Evolutionary conservation across 2,329 filamentous ascomycete genomes (phyloP).

Genomic region (Cladosporium oxysporum): DNA sequence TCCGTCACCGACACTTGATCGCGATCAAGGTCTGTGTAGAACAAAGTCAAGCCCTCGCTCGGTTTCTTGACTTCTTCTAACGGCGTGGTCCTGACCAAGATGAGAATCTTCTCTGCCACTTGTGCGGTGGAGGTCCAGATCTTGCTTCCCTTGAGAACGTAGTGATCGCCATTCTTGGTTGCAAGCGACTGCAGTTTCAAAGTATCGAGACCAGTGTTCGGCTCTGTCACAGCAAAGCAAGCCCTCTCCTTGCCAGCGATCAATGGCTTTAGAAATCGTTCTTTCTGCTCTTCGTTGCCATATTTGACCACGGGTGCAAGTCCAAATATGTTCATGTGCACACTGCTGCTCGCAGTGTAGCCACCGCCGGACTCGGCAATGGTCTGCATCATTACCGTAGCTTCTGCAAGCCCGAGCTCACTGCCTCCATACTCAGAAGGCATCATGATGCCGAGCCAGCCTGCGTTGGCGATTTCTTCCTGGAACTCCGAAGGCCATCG

Average conservation of each 20-base stretch:
- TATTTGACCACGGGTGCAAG: conserved; percentile 50
- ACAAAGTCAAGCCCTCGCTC: conserved; percentile 47
- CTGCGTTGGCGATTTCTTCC: conserved; percentile 42
- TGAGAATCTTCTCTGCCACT: conserved; percentile 46
- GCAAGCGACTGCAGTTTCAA: conserved; percentile 44
- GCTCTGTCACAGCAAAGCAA: conserved; percentile 48
- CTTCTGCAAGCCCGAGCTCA: conserved; percentile 46
- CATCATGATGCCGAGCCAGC: conserved; percentile 51
- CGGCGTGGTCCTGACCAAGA: conserved; percentile 46
- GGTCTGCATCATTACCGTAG: conserved; percentile 52
- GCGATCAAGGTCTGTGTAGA: conserved; percentile 48
- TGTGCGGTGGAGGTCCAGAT: conserved; percentile 52
- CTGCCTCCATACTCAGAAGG: conserved; percentile 46
- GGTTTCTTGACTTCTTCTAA: conserved; percentile 46
- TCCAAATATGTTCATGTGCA: conserved; percentile 54
- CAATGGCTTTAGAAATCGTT: conserved; percentile 42
- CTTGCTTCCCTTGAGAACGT: conserved; percentile 44
- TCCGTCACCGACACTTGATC: conserved; percentile 43
- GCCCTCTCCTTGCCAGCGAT: conserved; percentile 45
- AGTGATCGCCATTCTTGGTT: conserved; percentile 38
- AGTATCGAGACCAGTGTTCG: conserved; percentile 48
- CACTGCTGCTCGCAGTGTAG: conserved; percentile 44
- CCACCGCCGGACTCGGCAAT: conserved; percentile 49
- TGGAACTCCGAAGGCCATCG: conserved; percentile 46
- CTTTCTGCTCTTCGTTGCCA: conserved; percentile 46